phyloP scores from a whole-genome alignment of 106 monocot genomes.

The Platanthera zijinensis region DNA sequence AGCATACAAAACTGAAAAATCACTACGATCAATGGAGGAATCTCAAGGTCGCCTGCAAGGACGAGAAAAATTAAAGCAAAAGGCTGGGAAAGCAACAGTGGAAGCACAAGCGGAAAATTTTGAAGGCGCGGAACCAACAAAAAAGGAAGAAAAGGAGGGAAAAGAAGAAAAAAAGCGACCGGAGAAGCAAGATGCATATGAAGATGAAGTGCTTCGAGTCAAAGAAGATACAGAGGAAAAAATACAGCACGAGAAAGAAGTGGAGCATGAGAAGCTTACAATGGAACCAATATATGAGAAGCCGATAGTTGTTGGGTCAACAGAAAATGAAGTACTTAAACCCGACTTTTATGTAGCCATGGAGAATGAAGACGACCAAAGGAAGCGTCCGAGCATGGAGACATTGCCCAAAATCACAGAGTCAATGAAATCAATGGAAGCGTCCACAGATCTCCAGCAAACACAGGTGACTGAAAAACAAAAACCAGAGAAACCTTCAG shows the following conservation, averaged over 20 bases:
- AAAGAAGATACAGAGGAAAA: background rate
- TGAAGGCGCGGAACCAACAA: background rate
- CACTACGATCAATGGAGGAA: background rate
- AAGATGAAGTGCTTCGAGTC: no score
- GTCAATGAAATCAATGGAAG: no score
- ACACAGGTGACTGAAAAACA: no score
- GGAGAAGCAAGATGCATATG: no score
- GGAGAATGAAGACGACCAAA: no score
- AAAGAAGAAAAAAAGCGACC: background rate
- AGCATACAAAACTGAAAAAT: background rate
- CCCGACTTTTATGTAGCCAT: no score
- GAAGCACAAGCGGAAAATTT: background rate
- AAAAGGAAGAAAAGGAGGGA: background rate
- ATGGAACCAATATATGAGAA: background rate
- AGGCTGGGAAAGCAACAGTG: background rate
- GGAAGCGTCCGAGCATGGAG: no score
- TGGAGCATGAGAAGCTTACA: no score
- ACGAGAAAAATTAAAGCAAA: background rate
- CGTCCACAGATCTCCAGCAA: no score
- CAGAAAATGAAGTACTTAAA: background rate
- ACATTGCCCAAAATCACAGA: no score
- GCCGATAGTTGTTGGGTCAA: background rate
- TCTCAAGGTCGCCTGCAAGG: background rate
- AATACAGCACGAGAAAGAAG: background rate
- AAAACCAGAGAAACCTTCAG: background rate